Conservation (phyloP, 805 yeast species). For the Barnettozyma wickerhamii region DNA sequence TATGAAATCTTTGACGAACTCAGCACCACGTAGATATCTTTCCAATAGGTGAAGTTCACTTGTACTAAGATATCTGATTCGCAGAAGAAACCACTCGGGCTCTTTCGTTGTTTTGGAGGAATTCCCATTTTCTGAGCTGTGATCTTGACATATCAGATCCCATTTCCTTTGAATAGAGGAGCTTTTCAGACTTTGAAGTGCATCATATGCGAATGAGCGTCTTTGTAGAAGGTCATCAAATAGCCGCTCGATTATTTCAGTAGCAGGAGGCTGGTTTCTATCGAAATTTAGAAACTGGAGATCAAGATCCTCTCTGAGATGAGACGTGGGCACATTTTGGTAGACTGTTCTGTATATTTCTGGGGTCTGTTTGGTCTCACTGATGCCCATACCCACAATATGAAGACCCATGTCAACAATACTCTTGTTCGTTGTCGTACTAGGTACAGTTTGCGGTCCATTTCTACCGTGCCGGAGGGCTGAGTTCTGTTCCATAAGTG, state of each 20-base stretch:
- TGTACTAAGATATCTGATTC: conserved; percentile 11
- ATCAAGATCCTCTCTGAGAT: conserved; percentile 12
- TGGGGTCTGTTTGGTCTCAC: conserved; percentile 2
- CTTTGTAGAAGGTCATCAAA: conserved; percentile 17
- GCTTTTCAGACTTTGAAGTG: conserved; percentile 14
- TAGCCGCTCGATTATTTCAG: conserved; percentile 20
- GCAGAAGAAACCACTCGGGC: conserved; percentile 20
- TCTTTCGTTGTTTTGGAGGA: not conserved
- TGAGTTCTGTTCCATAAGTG: no score
- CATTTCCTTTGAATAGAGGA: conserved; percentile 22
- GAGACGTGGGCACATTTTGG: not conserved
- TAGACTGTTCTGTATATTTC: conserved; percentile 7
- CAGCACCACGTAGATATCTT: conserved; percentile 20
- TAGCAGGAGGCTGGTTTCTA: conserved; percentile 25
- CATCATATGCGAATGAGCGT: conserved; percentile 22
- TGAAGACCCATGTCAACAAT: conserved; percentile 21
- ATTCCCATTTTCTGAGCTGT: conserved; percentile 2
- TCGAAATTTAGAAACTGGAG: conserved; percentile 25
- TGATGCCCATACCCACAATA: conserved; percentile 22
- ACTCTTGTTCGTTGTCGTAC: no score
- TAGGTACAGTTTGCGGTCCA: no score
- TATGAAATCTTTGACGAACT: conserved; percentile 36
- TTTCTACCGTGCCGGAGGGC: no score
- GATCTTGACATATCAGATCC: conserved; percentile 26
- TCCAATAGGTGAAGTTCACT: conserved; percentile 24